Percentiles rank a stretch among this genome's conserved stretches.
Conservation (phyloP, 2,329 filamentous ascomycete species). For the Penicillium sp. region DNA sequence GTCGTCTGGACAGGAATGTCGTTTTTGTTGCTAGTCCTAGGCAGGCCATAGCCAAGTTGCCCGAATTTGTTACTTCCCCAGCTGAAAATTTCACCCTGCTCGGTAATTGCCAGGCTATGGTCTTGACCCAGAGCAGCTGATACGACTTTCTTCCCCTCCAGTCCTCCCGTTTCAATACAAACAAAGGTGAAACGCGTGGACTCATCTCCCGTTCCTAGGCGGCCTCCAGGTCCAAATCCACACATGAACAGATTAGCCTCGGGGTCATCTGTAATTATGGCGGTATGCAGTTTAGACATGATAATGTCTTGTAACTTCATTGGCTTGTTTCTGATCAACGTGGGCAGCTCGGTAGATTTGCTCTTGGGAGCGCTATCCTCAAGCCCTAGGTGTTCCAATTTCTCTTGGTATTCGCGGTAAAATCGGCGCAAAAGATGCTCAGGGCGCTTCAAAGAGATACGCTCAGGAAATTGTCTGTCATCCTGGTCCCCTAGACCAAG, state of each 20-base stretch:
- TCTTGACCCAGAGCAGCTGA: slow-evolving; percentile 83
- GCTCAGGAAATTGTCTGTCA: slow-evolving; percentile 86
- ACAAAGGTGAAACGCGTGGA: slow-evolving; percentile 78
- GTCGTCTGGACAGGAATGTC: slow-evolving; percentile 73
- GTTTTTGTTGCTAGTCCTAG: slow-evolving; percentile 54
- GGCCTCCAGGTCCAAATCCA: slow-evolving; percentile 80
- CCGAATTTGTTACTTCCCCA: slow-evolving; percentile 85
- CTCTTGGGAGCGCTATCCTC: slow-evolving; percentile 23
- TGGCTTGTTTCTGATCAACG: slow-evolving; percentile 61
- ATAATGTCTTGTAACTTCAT: slow-evolving; percentile 70
- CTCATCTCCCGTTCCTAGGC: slow-evolving; percentile 81
- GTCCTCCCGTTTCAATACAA: slow-evolving; percentile 65
- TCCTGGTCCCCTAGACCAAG: slow-evolving; percentile 92
- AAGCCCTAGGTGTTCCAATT: slow-evolving; percentile 26
- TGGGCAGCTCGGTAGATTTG: slow-evolving; percentile 55
- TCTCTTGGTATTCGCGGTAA: slow-evolving; percentile 55
- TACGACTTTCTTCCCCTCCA: slow-evolving; percentile 64
- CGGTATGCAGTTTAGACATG: slow-evolving; percentile 86
- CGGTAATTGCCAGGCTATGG: slow-evolving; percentile 75
- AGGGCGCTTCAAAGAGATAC: slow-evolving; percentile 65
- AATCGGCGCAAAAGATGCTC: slow-evolving; percentile 67
- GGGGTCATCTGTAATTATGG: slow-evolving; percentile 75
- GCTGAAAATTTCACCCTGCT: slow-evolving; percentile 82
- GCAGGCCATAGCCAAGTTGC: slow-evolving; percentile 76
- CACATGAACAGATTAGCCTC: slow-evolving; percentile 87